Evolutionary conservation across 345 rosid genomes (phyloP).

Genomic region (Eucalyptus virginea): DNA sequence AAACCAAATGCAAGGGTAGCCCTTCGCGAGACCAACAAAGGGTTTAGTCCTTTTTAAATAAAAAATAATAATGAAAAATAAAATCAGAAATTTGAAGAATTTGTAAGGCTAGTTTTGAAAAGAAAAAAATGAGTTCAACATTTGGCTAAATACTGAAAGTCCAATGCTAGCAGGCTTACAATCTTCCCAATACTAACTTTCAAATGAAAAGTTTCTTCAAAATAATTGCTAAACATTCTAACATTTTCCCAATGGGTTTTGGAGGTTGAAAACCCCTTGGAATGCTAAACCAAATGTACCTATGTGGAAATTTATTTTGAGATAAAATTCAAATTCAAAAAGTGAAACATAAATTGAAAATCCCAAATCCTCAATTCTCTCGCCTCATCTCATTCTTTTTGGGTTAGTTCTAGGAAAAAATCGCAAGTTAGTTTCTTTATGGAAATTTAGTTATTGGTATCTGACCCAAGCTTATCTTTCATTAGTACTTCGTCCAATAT

Average conservation of each 20-base stretch:
- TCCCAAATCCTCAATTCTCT: neutral
- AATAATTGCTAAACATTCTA: too few species aligned
- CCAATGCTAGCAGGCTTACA: neutral
- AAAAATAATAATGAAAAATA: too few species aligned
- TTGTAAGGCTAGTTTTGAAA: neutral
- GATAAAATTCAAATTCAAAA: neutral
- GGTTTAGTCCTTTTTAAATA: too few species aligned
- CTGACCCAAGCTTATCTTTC: too few species aligned
- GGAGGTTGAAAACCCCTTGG: neutral
- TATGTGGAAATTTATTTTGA: neutral
- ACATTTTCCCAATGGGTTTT: neutral
- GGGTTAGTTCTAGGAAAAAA: neutral
- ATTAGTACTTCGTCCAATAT: neutral
- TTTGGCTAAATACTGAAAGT: neutral
- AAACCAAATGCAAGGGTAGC: too few species aligned
- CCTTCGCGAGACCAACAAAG: accelerated
- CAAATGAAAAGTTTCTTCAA: too few species aligned
- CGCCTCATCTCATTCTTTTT: neutral
- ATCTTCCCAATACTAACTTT: neutral
- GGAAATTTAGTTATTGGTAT: too few species aligned
- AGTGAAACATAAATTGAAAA: neutral
- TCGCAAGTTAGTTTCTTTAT: too few species aligned
- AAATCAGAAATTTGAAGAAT: too few species aligned
- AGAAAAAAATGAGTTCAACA: neutral
- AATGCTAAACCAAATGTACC: neutral